A percentile compares a stretch with the other conserved stretches of the same genome.
These are phyloP conservation scores for Acacia crassicarpa DNA, from an alignment of 306 rosid species.

Conservation along the genomic window DNA sequence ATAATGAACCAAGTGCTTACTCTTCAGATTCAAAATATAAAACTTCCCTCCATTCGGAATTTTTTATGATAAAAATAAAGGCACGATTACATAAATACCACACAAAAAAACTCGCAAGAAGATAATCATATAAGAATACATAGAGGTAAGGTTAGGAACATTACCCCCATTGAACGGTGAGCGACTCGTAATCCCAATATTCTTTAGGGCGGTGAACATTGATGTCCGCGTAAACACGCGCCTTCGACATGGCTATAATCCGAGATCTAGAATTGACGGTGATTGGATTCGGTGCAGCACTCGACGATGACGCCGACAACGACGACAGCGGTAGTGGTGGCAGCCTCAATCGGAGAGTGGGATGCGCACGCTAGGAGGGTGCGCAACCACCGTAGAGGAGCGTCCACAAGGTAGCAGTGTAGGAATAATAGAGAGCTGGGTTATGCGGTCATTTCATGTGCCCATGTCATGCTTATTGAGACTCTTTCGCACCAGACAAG, in stretches of 20 bases:
- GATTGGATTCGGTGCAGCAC: not conserved
- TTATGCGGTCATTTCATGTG: conserved; percentile 48
- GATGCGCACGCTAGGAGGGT: no score
- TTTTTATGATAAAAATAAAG: not conserved
- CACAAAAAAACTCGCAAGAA: not conserved
- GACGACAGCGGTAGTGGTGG: not conserved
- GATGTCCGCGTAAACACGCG: conserved; percentile 81
- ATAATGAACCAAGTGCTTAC: not conserved
- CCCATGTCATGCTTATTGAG: conserved; percentile 15
- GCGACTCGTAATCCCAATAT: conserved; percentile 94
- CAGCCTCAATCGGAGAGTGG: no score
- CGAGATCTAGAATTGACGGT: conserved; percentile 37
- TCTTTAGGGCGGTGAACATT: conserved; percentile 87
- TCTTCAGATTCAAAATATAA: conserved; percentile 5
- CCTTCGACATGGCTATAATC: conserved; percentile 60
- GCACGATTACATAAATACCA: not conserved
- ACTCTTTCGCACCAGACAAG: not conserved
- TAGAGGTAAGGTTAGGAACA: conserved; percentile 18
- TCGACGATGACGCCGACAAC: not conserved
- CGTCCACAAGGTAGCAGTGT: conserved; percentile 16
- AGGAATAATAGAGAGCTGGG: conserved; percentile 28
- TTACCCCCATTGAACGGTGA: conserved; percentile 95
- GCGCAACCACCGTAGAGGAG: conserved; percentile 21
- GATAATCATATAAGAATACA: not conserved
- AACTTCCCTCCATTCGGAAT: conserved; percentile 1